These are phyloP conservation scores for Olyra latifolia DNA, from an alignment of 176 grass and related monocot species.

Conservation along the genomic window DNA sequence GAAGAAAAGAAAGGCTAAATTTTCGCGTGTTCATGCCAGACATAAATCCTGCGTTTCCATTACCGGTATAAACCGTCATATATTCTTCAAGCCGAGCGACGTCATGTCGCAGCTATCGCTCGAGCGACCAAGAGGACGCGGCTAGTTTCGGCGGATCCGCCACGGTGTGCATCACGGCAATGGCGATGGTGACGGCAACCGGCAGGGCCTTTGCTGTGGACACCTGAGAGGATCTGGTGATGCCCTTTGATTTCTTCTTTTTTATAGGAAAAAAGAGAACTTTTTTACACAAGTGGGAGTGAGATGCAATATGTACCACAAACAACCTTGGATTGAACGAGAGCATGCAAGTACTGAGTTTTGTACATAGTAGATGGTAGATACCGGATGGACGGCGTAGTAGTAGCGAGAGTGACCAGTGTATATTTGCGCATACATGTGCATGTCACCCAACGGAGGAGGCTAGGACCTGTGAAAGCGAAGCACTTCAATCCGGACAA, in stretches of 20 bases:
- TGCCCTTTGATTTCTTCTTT: background rate
- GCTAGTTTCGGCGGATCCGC: background rate
- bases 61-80: too few relatives aligned
- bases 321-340: background rate
- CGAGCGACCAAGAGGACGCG: background rate
- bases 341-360: background rate
- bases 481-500: background rate
- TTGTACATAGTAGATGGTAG: background rate
- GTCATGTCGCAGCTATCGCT: background rate
- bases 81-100: background rate
- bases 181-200: too few relatives aligned
- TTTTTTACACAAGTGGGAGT: background rate
- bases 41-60: too few relatives aligned
- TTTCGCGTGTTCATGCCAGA: too few relatives aligned
- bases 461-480: background rate
- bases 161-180: background rate
- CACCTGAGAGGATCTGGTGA: constrained; percentile 12
- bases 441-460: background rate
- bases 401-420: background rate
- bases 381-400: background rate
- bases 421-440: background rate
- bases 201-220: background rate
- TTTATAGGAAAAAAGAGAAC: too few relatives aligned
- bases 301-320: background rate
- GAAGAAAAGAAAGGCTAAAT: too few relatives aligned